Percentiles rank a stretch among this genome's conserved stretches.
Evolutionary conservation across 768 basidiomycete genomes (phyloP).

Genomic region (Cystobasidium onofrii): DNA sequence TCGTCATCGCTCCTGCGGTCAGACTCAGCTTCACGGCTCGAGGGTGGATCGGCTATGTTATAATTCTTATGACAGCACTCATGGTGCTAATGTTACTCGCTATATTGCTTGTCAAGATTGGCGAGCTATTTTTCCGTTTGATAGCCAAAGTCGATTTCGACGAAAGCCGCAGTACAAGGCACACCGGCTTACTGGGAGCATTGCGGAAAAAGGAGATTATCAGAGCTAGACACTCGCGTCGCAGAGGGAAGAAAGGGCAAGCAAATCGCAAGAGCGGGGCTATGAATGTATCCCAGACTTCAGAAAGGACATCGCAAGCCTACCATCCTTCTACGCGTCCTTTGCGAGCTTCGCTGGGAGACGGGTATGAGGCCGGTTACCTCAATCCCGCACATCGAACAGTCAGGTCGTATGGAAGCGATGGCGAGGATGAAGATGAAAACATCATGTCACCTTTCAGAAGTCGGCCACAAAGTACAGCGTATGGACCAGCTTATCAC

Average conservation of each 20-base stretch:
- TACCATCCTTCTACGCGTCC: conserved; percentile 30
- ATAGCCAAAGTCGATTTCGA: conserved; percentile 73
- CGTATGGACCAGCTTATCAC: conserved; percentile 50
- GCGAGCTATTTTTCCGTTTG: conserved; percentile 74
- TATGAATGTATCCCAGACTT: background rate
- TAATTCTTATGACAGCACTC: conserved; percentile 68
- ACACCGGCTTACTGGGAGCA: conserved; percentile 79
- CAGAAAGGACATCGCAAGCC: background rate
- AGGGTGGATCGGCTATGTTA: conserved; percentile 90
- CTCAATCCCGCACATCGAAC: conserved; percentile 48
- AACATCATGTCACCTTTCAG: conserved; percentile 95
- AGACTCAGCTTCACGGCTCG: conserved; percentile 67
- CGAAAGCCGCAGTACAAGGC: conserved; percentile 65
- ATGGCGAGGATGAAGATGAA: conserved; percentile 65
- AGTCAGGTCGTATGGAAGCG: background rate
- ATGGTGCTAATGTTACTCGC: conserved; percentile 73
- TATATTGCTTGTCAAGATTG: conserved; percentile 73
- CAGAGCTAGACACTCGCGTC: conserved; percentile 35
- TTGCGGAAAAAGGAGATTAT: conserved; percentile 58
- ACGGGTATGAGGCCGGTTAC: conserved; percentile 60
- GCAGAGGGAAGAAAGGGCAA: conserved; percentile 19
- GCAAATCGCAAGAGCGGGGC: conserved; percentile 27
- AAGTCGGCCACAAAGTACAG: conserved; percentile 44
- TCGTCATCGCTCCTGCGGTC: conserved; percentile 82
- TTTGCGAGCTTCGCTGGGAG: conserved; percentile 44